Conservation (phyloP, 192 early-diverging fungal genomes). For the Entophlyctis helioformis region DNA sequence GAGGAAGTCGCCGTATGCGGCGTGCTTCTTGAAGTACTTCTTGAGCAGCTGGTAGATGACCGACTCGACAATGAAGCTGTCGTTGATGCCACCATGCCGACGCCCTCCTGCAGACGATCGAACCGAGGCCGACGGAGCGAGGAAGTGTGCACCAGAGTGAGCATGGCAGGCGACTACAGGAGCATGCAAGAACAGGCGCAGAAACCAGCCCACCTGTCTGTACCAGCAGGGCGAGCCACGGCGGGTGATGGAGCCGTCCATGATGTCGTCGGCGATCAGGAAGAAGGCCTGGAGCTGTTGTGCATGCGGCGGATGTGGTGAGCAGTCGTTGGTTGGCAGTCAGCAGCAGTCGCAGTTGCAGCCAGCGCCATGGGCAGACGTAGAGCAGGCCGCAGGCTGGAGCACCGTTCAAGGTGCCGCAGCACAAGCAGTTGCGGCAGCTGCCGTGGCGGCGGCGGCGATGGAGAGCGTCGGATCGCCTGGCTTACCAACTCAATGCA, state of each 20-base stretch:
- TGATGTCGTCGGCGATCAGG: constrained; percentile 97
- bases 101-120: constrained; percentile 38
- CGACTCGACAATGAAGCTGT: constrained; percentile 85
- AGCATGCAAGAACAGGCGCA: too few relatives aligned
- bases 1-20: constrained; percentile 83
- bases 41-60: constrained; percentile 89
- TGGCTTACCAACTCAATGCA: constrained; percentile 73
- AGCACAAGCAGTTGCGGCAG: too few relatives aligned
- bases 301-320: background rate
- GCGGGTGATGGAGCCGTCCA: constrained; percentile 91
- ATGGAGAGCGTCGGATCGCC: background rate
- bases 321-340: background rate
- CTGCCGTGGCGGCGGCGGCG: too few relatives aligned
- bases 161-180: too few relatives aligned
- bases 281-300: constrained; percentile 93
- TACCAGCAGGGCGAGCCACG: constrained; percentile 98
- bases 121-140: too few relatives aligned
- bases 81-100: constrained; percentile 91
- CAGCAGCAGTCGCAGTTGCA: background rate
- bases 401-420: too few relatives aligned
- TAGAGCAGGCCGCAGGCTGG: too few relatives aligned
- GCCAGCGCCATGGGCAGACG: too few relatives aligned
- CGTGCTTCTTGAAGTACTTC: constrained; percentile 77
- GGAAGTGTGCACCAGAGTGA: too few relatives aligned
- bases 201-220: constrained; percentile 28